Evolutionary conservation across 1,139 yeast genomes (phyloP).

Genomic region (Blastobotrys ciferrii): DNA sequence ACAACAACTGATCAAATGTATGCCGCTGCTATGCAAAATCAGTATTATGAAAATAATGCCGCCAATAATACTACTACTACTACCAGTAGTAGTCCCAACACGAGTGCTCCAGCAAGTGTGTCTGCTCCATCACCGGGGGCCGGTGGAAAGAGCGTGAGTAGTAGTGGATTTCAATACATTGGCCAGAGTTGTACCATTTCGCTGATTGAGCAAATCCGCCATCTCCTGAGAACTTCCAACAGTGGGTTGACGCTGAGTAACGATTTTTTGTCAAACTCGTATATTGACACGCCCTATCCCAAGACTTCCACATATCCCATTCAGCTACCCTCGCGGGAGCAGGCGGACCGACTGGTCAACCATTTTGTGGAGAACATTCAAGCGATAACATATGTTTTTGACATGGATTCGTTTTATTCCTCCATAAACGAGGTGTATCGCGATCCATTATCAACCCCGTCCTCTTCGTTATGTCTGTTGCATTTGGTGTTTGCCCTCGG

Average conservation of each 20-base stretch:
- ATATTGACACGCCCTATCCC: conserved; percentile 5
- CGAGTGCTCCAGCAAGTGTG: background rate
- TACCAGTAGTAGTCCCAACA: background rate
- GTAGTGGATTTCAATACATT: background rate
- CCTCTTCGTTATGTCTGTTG: background rate
- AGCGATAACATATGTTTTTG: background rate
- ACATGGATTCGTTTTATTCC: conserved; percentile 1
- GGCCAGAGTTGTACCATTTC: conserved; percentile 6
- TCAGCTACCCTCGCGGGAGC: conserved; percentile 4
- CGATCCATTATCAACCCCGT: background rate
- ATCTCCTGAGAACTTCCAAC: background rate
- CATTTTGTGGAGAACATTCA: conserved; percentile 3
- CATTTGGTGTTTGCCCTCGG: background rate
- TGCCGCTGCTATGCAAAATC: background rate
- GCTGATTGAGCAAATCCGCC: conserved; percentile 3
- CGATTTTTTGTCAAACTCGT: conserved; percentile 3
- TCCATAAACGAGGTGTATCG: background rate
- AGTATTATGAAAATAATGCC: no score
- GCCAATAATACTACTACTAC: background rate
- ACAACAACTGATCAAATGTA: background rate
- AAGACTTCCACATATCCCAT: background rate
- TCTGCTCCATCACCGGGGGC: background rate
- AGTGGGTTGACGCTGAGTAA: conserved; percentile 1
- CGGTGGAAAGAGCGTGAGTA: background rate
- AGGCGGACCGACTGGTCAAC: conserved; percentile 2